These are phyloP conservation scores for Paraurostyla sp. DNA, from an alignment of 73 alveolate species.

Conservation along the genomic window DNA sequence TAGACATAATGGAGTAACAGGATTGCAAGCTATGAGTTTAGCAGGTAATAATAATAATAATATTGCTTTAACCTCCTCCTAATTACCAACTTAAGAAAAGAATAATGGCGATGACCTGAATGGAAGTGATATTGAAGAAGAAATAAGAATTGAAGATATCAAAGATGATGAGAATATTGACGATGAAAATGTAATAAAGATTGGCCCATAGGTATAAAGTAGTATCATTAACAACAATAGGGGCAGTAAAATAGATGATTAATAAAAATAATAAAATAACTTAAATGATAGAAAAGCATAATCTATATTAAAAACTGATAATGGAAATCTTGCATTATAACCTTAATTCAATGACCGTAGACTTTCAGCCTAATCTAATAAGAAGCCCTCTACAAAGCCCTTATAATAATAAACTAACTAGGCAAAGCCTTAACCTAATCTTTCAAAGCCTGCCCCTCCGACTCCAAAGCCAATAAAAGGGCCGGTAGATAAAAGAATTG, in stretches of 20 bases:
- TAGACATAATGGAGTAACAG: background rate
- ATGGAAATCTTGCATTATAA: too few species aligned
- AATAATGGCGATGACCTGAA: background rate
- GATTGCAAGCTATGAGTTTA: too few species aligned
- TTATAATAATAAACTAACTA: too few species aligned
- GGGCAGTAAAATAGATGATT: background rate
- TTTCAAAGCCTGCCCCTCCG: too few species aligned
- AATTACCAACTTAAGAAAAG: background rate
- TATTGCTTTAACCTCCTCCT: too few species aligned
- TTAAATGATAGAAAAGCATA: slow-evolving; percentile 23
- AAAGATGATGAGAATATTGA: slow-evolving; percentile 10
- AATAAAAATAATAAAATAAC: background rate
- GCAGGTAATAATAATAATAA: too few species aligned
- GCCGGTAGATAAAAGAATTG: too few species aligned
- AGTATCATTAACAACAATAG: background rate
- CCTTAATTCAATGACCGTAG: background rate
- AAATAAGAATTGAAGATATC: slow-evolving; percentile 12
- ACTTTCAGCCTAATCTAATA: background rate
- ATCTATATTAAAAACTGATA: background rate
- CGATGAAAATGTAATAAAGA: background rate
- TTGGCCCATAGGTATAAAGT: background rate
- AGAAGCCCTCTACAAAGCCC: too few species aligned
- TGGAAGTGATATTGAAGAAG: background rate
- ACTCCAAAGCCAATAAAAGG: too few species aligned
- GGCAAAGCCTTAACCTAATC: too few species aligned